Conservation (phyloP, 23 red algal species). For the Gracilaria gracilis region DNA sequence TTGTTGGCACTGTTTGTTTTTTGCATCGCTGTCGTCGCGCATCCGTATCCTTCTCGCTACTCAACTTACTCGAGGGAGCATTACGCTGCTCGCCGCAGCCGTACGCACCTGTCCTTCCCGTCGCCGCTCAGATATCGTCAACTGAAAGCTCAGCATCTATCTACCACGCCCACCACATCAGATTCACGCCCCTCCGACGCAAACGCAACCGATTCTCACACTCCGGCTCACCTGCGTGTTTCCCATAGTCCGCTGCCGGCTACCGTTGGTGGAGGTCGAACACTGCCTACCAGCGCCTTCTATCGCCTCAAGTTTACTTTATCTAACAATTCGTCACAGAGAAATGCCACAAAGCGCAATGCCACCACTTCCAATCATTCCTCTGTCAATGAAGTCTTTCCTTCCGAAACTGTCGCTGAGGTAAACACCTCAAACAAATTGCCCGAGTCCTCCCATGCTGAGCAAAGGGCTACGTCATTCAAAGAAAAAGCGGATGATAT, state of each 20-base stretch:
- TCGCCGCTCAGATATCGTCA: neutral
- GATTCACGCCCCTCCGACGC: neutral
- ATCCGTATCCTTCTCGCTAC: conserved; percentile 1
- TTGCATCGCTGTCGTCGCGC: neutral
- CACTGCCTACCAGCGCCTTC: conserved; percentile 7
- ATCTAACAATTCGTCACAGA: conserved; percentile 8
- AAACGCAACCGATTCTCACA: neutral
- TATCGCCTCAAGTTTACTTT: conserved; percentile 6
- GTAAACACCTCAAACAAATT: neutral
- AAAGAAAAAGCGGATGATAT: neutral
- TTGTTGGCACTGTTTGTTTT: neutral
- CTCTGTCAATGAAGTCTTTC: neutral
- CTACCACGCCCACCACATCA: neutral
- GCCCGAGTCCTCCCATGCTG: neutral
- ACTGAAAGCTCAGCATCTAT: neutral
- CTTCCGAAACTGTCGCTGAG: neutral
- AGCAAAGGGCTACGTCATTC: neutral
- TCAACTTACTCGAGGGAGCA: neutral
- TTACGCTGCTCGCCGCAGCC: neutral
- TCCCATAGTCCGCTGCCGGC: conserved; percentile 14
- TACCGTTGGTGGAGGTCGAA: neutral
- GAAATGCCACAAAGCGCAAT: neutral
- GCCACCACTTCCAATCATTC: neutral
- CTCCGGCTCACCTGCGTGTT: neutral
- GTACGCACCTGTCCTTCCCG: neutral